Evolutionary conservation across 2,329 filamentous ascomycete genomes (phyloP).

Genomic region (Phyllosticta citriasiana): DNA sequence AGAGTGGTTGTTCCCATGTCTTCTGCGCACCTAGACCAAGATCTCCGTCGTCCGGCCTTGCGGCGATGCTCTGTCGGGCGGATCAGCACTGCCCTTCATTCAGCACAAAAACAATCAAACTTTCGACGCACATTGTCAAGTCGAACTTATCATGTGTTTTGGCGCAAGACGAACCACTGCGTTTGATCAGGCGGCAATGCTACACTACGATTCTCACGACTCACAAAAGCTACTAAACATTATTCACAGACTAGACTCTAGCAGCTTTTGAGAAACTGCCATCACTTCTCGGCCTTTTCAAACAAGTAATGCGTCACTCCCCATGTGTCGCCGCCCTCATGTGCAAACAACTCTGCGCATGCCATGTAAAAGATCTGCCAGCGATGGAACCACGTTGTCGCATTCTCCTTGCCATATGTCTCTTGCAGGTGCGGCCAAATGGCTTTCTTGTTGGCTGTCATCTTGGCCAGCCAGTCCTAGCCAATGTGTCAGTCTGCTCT

Average conservation of each 20-base stretch:
- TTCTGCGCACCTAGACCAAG: background rate
- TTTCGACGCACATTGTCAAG: background rate
- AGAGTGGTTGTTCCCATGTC: background rate
- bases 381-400: conserved; percentile 54
- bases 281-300: conserved; percentile 37
- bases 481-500: too few relatives aligned
- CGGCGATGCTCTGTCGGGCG: background rate
- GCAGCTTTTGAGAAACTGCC: background rate
- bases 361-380: conserved; percentile 68
- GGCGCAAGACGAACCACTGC: background rate
- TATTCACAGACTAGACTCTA: background rate
- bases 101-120: background rate
- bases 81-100: background rate
- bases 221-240: background rate
- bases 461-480: conserved; percentile 19
- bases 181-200: background rate
- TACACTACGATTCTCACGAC: too few relatives aligned
- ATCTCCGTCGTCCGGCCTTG: background rate
- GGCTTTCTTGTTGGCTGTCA: conserved; percentile 47
- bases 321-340: conserved; percentile 56
- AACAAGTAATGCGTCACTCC: conserved; percentile 59
- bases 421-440: conserved; percentile 56
- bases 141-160: background rate
- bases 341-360: conserved; percentile 59
- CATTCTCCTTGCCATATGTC: conserved; percentile 54